Conservation (phyloP, 768 basidiomycete genomes). For the Lactifluus piperatus region DNA sequence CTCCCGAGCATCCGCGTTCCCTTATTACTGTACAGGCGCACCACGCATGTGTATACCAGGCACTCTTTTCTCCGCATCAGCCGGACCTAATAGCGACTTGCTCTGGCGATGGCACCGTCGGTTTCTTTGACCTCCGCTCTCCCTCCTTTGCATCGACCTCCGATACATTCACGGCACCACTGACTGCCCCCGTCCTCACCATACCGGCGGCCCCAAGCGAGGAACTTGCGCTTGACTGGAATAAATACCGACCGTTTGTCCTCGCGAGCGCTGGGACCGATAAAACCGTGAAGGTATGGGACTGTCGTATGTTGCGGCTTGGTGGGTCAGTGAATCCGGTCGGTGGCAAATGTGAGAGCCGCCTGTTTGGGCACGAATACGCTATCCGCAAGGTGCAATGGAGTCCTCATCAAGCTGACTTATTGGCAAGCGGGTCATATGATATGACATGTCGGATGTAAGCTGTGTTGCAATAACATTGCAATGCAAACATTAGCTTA, state of each 20-base stretch:
- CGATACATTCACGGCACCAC: slow-evolving; percentile 55
- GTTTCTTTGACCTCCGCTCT: slow-evolving; percentile 70
- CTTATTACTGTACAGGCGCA: slow-evolving; percentile 79
- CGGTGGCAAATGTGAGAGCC: slow-evolving; percentile 62
- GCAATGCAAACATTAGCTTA: background rate
- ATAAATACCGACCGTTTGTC: slow-evolving; percentile 76
- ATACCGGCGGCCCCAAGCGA: slow-evolving; percentile 73
- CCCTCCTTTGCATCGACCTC: slow-evolving; percentile 45
- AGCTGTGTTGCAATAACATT: slow-evolving; percentile 25
- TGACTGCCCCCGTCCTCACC: slow-evolving; percentile 65
- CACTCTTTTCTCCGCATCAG: slow-evolving; percentile 87
- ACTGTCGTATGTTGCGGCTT: slow-evolving; percentile 74
- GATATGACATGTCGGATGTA: slow-evolving; percentile 96
- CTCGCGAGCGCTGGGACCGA: slow-evolving; percentile 79
- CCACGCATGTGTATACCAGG: slow-evolving; percentile 78
- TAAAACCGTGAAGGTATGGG: slow-evolving; percentile 70
- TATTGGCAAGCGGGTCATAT: slow-evolving; percentile 71
- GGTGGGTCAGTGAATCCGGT: slow-evolving; percentile 39
- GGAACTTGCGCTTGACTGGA: slow-evolving; percentile 82
- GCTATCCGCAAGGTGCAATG: slow-evolving; percentile 85
- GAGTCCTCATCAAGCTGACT: slow-evolving; percentile 69
- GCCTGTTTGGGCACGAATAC: slow-evolving; percentile 80
- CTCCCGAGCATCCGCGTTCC: slow-evolving; percentile 71
- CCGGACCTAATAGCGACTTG: slow-evolving; percentile 76
- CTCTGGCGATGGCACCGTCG: slow-evolving; percentile 79